Base-by-base conservation (phyloP, 805 yeast species). In the Hanseniaspora thailandica region DNA sequence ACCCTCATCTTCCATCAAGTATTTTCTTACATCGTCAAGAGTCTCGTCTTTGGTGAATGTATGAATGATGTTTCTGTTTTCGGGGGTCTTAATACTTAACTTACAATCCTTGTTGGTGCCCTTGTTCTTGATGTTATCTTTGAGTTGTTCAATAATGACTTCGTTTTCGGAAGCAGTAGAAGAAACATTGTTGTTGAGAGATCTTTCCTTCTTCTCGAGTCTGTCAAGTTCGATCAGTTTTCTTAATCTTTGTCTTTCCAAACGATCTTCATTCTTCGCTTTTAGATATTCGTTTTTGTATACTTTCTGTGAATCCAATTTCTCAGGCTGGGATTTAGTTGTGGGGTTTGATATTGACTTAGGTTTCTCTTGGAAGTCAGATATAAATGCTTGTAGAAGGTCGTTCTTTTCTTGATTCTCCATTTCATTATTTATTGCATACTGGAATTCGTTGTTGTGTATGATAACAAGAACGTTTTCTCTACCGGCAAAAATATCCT, bases 21-120 rank as follows among this genome's bases (percentile, higher is more conserved):
- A 52, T 19, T 64, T 66, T 51, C 95, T 70, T 3, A 86, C 88
- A 45, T 73, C 75, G 19, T 67, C 67, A 35, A 86, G 68, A 1
- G 77, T 75, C 10, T 73, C 70, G 2, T 59, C 55, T 0, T 75
- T 64, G 1, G 61, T 55, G 59, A 86, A 85, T 22, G 70, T 70
- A 45, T 77, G 73, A 52, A 72, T 75, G 3, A 82, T 54, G 1
- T 83, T 69, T 12, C 71, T 68, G 0, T 95, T 90, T 65, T 86
- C 84, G 45, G 86, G 73, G 36, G 84, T 68, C 58, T 84, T 77
- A 12, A 86, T 70, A n/a, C 78, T 74, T 12, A 82, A 65, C 0
- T 71, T 64, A 57, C 86, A 69, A 5, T 55, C 45, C 6, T 28
- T 31, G 17, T 0, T 30, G 22, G 43, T 47, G 23, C 47, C 55